These are phyloP conservation scores for Myxozyma neotropica DNA, from an alignment of 805 yeast species.

Conservation along the genomic window DNA sequence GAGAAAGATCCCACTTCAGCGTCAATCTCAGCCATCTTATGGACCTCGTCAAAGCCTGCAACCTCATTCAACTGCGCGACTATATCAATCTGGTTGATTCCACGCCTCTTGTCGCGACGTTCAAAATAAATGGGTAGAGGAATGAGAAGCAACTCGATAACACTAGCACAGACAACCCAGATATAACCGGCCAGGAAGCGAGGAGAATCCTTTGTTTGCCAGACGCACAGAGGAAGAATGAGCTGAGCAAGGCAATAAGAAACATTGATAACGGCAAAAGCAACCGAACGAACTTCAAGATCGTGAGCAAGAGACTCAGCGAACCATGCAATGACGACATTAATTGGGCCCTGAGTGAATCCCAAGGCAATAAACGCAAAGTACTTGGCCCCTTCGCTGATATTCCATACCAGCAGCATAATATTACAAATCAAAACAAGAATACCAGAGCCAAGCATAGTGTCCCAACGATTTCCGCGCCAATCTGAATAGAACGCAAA, in stretches of 20 bases:
- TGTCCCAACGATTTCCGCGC: conserved; percentile 31
- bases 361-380: conserved; percentile 29
- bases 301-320: conserved; percentile 27
- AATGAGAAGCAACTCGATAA: conserved; percentile 20
- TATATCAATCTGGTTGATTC: conserved; percentile 17
- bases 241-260: conserved; percentile 23
- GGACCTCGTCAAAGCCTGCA: conserved; percentile 32
- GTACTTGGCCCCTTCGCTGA: conserved; percentile 22
- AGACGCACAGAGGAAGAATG: conserved; percentile 24
- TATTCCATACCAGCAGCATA: conserved; percentile 24
- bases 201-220: conserved; percentile 32
- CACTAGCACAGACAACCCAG: conserved; percentile 16
- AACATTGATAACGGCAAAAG: conserved; percentile 23
- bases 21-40: neutral
- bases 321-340: conserved; percentile 30
- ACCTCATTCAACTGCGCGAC: neutral
- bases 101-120: conserved; percentile 19
- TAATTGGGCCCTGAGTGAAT: conserved; percentile 31
- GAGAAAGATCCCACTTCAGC: neutral
- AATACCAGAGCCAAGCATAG: conserved; percentile 23
- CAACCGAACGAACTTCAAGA: conserved; percentile 25
- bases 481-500: conserved; percentile 32
- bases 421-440: conserved; percentile 26
- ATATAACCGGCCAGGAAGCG: conserved; percentile 24
- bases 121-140: conserved; percentile 25